Conservation (phyloP, 768 basidiomycete genomes). For the Lyophyllum shimeji region DNA sequence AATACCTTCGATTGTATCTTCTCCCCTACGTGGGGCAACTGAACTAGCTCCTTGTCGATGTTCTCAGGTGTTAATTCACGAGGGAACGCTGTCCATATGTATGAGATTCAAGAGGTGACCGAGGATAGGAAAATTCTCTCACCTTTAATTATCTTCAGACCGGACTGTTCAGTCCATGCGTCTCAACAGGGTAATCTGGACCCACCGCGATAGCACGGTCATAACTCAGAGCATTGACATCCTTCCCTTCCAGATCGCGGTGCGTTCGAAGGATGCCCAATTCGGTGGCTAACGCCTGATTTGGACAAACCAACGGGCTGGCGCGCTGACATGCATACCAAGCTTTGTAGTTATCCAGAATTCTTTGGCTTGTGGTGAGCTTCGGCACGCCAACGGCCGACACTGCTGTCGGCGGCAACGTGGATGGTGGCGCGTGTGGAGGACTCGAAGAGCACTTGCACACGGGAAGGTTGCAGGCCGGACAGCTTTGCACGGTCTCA, state of each 20-base stretch:
- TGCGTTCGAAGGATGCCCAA: slow-evolving; percentile 56
- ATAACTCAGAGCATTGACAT: slow-evolving; percentile 69
- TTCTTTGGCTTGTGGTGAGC: slow-evolving; percentile 10
- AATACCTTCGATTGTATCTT: slow-evolving; percentile 51
- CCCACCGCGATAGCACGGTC: slow-evolving; percentile 69
- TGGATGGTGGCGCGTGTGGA: neutral
- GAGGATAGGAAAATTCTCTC: neutral
- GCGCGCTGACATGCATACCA: slow-evolving; percentile 61
- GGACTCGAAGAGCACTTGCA: slow-evolving; percentile 1
- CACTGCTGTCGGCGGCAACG: neutral
- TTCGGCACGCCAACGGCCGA: slow-evolving; percentile 5
- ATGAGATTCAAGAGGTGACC: slow-evolving; percentile 1
- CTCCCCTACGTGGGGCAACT: slow-evolving; percentile 48
- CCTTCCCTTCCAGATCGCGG: slow-evolving; percentile 66
- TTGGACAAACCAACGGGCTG: slow-evolving; percentile 67
- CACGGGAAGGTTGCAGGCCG: slow-evolving; percentile 28
- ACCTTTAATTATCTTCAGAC: slow-evolving; percentile 47
- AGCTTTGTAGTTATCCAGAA: slow-evolving; percentile 33
- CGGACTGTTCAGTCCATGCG: slow-evolving; percentile 6
- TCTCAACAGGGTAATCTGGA: slow-evolving; percentile 14
- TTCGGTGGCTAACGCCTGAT: slow-evolving; percentile 61
- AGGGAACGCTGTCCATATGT: slow-evolving; percentile 47
- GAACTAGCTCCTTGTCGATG: slow-evolving; percentile 35
- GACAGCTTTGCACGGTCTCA: slow-evolving; percentile 44
- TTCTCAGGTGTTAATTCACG: slow-evolving; percentile 35